Base-by-base conservation (phyloP, 441 rosid genomes). In the Omphalea diandra region DNA sequence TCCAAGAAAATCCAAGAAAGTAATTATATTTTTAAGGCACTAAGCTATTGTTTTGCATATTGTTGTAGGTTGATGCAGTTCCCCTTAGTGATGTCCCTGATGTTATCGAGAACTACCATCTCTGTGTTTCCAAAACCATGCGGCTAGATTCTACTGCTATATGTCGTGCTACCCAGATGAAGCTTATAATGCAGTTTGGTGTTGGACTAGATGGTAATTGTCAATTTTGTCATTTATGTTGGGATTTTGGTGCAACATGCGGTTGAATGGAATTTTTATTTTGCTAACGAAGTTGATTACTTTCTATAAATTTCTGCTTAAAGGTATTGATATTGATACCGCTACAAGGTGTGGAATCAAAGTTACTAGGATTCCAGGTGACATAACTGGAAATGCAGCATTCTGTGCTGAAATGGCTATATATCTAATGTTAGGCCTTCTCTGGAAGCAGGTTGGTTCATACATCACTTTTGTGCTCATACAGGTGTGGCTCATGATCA, bases 341-440 rank as follows among this genome's bases (percentile, higher is more conserved):
- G 97, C 98, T 72, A 87, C 92, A 32, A 90, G 75, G 49, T 61
- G 62, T 58, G 94, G 97, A 68, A 88, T 94, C 63, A 88, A 85
- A 83, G 95, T 94, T 17, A 97, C 93, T 46, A 85, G 94, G 76
- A 91, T 94, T 73, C 96, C 97, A 4, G 76, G 94, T 73, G 86
- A 74, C n/a, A 62, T 74, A 32, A 86, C 84, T 2, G 98, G 98
- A 77, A 94, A 94, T 81, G 95, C 97, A 4, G 83, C 81, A 20
- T 86, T 95, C 47, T 94, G 97, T 73, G 90, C 98, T 18, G 97
- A 94, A 79, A 84, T 94, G 97, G 83, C 90, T 65, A 84, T 94
- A 69, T 91, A 87, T 81, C 76, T 91, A 46, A 88, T 88, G 79
- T 65, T 94, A 53, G 97, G 94, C 68, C 95, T 94, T 76, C 97